These are phyloP conservation scores for Phenoliferia sp. DNA, from an alignment of 1,284 basidiomycete species.

Conservation along the genomic window DNA sequence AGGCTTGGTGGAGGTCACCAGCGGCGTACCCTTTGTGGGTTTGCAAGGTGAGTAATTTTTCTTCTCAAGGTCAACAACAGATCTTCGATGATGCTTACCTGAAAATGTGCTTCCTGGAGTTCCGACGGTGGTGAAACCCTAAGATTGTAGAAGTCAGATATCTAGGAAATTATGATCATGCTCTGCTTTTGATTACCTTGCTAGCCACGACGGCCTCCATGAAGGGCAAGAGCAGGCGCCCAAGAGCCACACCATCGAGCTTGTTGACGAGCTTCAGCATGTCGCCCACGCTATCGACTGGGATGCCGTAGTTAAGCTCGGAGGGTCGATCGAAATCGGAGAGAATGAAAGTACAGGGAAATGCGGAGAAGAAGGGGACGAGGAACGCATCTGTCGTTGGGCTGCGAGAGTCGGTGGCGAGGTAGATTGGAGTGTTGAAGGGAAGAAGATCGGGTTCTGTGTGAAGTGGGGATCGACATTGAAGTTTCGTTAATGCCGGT, in stretches of 20 bases:
- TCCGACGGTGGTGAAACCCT: too few relatives aligned
- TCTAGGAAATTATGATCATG: too few relatives aligned
- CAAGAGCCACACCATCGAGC: slow-evolving; percentile 15
- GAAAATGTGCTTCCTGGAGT: too few relatives aligned
- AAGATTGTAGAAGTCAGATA: too few relatives aligned
- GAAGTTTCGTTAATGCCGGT: slow-evolving; percentile 18
- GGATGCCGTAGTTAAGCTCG: slow-evolving; percentile 2
- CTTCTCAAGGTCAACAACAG: too few relatives aligned
- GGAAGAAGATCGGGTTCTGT: slow-evolving; percentile 38
- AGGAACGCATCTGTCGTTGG: slow-evolving; percentile 49
- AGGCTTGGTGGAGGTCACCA: too few relatives aligned
- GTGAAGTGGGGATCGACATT: slow-evolving; percentile 32
- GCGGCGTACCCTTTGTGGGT: too few relatives aligned
- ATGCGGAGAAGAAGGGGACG: slow-evolving; percentile 52
- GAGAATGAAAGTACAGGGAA: slow-evolving; percentile 64
- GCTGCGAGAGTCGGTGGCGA: slow-evolving; percentile 59
- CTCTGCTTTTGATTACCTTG: too few relatives aligned
- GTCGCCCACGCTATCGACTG: not conserved
- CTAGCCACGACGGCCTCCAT: slow-evolving; percentile 19
- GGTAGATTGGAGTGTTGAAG: slow-evolving; percentile 61
- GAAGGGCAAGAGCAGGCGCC: slow-evolving; percentile 17
- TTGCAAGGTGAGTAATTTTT: too few relatives aligned
- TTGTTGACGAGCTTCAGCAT: slow-evolving; percentile 9
- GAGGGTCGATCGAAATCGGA: slow-evolving; percentile 50
- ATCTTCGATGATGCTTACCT: too few relatives aligned